Evolutionary conservation across 208 protist genomes (phyloP).

Genomic region (Angomonas ambiguus): DNA sequence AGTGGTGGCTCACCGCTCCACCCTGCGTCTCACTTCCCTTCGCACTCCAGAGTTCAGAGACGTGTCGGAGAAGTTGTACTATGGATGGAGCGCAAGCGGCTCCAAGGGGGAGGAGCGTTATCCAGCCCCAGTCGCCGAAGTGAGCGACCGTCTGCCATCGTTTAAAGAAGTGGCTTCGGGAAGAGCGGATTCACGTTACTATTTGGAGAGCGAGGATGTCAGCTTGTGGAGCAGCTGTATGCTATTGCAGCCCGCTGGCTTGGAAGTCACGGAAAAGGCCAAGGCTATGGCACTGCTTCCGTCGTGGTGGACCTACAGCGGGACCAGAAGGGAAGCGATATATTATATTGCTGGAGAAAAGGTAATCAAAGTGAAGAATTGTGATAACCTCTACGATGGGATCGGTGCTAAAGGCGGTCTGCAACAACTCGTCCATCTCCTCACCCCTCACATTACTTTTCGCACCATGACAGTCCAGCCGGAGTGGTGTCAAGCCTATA

Average conservation of each 20-base stretch:
- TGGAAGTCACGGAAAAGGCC: background rate
- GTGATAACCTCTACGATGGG: slow-evolving; percentile 23
- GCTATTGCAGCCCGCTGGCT: background rate
- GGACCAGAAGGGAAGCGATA: slow-evolving; percentile 2
- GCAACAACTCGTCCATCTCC: slow-evolving; percentile 25
- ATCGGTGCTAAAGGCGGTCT: slow-evolving; percentile 23
- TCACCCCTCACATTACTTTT: slow-evolving; percentile 30
- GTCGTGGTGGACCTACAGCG: slow-evolving; percentile 42
- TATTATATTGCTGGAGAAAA: slow-evolving; percentile 43
- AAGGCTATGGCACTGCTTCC: slow-evolving; percentile 20
- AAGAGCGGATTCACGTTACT: background rate
- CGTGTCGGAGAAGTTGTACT: slow-evolving; percentile 21
- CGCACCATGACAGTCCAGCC: slow-evolving; percentile 6
- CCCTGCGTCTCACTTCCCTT: slow-evolving; percentile 35
- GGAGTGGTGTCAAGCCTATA: background rate
- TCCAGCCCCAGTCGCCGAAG: background rate
- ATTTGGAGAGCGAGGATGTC: background rate
- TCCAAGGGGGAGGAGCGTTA: background rate
- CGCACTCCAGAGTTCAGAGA: slow-evolving; percentile 48
- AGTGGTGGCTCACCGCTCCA: slow-evolving; percentile 29
- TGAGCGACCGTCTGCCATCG: slow-evolving; percentile 21
- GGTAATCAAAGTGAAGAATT: slow-evolving; percentile 19
- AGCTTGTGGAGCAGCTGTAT: background rate
- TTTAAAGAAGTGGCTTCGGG: slow-evolving; percentile 20
- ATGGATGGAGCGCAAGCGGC: slow-evolving; percentile 26